Evolutionary conservation across 441 rosid species (phyloP).

Genomic region (Euphorbia corollata): DNA sequence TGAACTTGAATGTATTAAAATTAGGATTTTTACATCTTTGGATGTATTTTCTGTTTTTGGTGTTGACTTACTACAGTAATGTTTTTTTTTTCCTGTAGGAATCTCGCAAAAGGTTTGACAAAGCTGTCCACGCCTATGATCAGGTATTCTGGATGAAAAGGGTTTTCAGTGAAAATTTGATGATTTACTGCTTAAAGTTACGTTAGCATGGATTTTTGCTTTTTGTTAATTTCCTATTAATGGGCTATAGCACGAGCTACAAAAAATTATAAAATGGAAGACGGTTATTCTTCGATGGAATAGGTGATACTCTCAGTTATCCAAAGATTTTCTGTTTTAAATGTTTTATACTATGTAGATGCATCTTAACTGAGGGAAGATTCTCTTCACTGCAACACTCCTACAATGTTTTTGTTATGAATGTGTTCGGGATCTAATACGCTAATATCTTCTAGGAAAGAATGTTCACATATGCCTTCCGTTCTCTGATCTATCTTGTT

Average conservation of each 20-base stretch:
- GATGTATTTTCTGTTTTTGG: neutral
- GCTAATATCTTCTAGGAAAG: neutral
- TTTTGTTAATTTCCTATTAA: neutral
- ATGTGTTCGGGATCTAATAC: neutral
- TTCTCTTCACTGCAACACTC: neutral
- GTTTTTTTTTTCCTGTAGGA: conserved; percentile 41
- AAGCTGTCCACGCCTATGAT: conserved; percentile 60
- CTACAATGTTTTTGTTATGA: neutral
- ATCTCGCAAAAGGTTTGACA: conserved; percentile 66
- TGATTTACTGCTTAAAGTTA: neutral
- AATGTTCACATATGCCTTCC: neutral
- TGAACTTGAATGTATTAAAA: neutral
- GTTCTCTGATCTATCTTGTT: neutral
- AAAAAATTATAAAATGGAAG: neutral
- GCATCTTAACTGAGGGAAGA: conserved; percentile 3
- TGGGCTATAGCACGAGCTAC: neutral
- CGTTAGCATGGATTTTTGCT: neutral
- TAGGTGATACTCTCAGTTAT: neutral
- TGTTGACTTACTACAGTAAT: neutral
- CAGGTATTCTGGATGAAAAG: conserved; percentile 48
- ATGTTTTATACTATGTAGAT: neutral
- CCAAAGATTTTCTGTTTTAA: conserved; percentile 1
- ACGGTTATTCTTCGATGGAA: neutral
- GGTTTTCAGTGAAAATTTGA: neutral
- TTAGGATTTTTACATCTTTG: neutral